phyloP scores from a whole-genome alignment of 2,329 filamentous ascomycete genomes.

The Calonectria pteridis region DNA sequence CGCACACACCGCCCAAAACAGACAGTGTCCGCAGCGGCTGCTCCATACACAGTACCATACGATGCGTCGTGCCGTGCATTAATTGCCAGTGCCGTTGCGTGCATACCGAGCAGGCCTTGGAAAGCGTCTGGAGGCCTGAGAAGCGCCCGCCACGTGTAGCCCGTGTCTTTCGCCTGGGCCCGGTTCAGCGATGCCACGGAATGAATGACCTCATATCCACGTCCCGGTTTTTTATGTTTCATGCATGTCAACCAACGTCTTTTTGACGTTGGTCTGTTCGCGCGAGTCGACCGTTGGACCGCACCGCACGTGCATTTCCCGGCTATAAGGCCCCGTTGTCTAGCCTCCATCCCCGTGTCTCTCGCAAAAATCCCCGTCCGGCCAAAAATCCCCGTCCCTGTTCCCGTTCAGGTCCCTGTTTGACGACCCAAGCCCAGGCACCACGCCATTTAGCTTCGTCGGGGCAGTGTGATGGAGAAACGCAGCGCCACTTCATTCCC shows the following conservation, averaged over 20 bases:
- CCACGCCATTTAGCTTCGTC: not conserved
- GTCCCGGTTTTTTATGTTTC: not conserved
- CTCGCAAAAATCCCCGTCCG: too few species aligned
- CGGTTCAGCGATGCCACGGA: too few species aligned
- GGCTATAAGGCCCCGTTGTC: not conserved
- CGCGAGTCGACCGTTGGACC: not conserved
- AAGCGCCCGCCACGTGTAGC: not conserved
- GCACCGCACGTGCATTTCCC: not conserved
- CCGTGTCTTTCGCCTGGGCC: too few species aligned
- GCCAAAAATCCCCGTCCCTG: not conserved
- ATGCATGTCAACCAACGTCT: not conserved
- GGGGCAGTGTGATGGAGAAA: not conserved
- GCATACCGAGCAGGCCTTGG: too few species aligned
- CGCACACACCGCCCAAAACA: not conserved
- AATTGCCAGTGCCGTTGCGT: too few species aligned
- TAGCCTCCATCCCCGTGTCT: too few species aligned
- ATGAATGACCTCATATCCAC: not conserved
- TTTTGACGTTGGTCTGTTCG: constrained; percentile 8
- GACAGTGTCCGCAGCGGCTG: not conserved
- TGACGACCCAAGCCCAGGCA: not conserved
- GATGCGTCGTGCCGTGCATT: too few species aligned
- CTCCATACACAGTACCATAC: not conserved
- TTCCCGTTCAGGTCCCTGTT: not conserved
- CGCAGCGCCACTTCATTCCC: constrained; percentile 2
- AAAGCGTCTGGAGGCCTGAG: not conserved